Evolutionary conservation across 2,329 filamentous ascomycete species (phyloP), one percentile per base, ranked within the genome.

Genomic region (Colletotrichum sansevieriae): DNA sequence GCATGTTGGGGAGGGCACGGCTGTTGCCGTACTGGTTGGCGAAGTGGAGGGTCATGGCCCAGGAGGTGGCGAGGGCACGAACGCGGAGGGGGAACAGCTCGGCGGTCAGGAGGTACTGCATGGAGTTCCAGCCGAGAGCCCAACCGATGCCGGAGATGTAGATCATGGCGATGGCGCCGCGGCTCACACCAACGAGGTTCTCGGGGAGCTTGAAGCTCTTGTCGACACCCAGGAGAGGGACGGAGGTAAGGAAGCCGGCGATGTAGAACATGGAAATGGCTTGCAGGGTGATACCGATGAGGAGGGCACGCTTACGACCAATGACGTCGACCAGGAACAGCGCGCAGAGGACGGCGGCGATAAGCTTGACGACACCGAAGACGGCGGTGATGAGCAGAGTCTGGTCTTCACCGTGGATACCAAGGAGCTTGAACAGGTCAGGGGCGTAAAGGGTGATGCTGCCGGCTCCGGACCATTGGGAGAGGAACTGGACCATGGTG

Each of bases 261-360:
- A 91, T 81, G 75, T 91, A 91, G 71, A 88, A 71, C 86, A 91
- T 90, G 13, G 88, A 73, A 10, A 91, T 76, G 15, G 84, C 83
- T 76, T 91, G 89, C 1, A 90, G 80, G 2, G 81, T 81, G 72
- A 91, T 91, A 2, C 89, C 89, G 0, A 85, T 77, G 18, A 90
- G 82, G 0, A 91, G 83, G 0, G 89, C 83, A 8, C 88, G 87
- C 79, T 94, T 94, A 67, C 92, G 90, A 4, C 92, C 92, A 71
- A 95, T 90, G 62, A 91, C 89, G 73, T 95, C 92, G 71, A 95
- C 91, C 9, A 95, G 85, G 85, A 95, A 93, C 60, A 94, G 84
- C 0, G 92, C 92, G 76, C 92, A 95, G 44, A 88, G 72, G 37
- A 94, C 76, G 13, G 91, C 88, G 0, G 90, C 85, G 7, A 87